Conservation (phyloP, 805 yeast species). For the Saccharomycopsis guyanensis region DNA sequence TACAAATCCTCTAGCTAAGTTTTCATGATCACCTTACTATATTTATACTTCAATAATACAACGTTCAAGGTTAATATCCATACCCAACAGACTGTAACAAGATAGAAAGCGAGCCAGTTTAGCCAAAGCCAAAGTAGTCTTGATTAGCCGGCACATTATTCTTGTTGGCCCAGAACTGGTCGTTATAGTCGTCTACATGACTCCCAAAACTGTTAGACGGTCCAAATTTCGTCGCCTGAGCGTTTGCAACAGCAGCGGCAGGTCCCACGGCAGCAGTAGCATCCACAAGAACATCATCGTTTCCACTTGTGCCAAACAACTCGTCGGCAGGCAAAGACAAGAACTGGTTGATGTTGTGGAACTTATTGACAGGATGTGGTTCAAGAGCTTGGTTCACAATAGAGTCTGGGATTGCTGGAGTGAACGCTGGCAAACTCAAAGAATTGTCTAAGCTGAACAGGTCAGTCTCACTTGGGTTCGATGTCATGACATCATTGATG, state of each 20-base stretch:
- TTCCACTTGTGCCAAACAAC: slow-evolving; percentile 1
- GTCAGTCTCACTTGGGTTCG: background rate
- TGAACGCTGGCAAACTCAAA: background rate
- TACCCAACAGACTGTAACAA: no score
- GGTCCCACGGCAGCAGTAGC: background rate
- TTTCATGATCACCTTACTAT: no score
- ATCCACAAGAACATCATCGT: background rate
- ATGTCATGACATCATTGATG: slow-evolving; percentile 11
- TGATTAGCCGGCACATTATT: background rate
- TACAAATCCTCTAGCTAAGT: no score
- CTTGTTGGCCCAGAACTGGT: slow-evolving; percentile 15
- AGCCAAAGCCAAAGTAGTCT: no score
- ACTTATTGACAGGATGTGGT: background rate
- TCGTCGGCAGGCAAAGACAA: slow-evolving; percentile 1
- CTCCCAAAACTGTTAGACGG: slow-evolving; percentile 6
- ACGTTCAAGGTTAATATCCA: no score
- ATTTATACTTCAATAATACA: no score
- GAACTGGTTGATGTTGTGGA: slow-evolving; percentile 10
- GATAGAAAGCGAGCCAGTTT: no score
- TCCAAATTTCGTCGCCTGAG: background rate
- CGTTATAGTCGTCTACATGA: slow-evolving; percentile 8
- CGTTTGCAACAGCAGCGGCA: background rate
- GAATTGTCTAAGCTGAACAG: background rate
- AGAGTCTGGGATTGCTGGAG: background rate
- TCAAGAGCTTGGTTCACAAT: background rate